A percentile compares a stretch with the other conserved stretches of the same genome.
phyloP scores from a whole-genome alignment of 2,329 filamentous ascomycete genomes.

The Hortaea werneckii region DNA sequence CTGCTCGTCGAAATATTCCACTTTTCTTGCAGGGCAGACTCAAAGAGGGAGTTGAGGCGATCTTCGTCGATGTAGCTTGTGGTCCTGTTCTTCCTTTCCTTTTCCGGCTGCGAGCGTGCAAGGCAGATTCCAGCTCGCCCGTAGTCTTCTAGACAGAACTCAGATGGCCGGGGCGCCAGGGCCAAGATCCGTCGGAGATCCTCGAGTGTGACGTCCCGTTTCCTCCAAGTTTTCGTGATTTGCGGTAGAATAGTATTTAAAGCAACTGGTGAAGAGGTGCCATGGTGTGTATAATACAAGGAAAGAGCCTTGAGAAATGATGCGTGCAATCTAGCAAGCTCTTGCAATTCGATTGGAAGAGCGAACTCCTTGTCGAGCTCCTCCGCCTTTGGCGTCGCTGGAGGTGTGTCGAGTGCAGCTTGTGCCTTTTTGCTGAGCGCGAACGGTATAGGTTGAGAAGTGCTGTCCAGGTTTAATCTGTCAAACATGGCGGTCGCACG shows the following conservation, averaged over 20 bases:
- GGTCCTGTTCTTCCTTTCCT: slow-evolving; percentile 10
- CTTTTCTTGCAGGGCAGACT: slow-evolving; percentile 34
- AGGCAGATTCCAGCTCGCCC: slow-evolving; percentile 22
- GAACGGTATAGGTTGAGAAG: slow-evolving; percentile 11
- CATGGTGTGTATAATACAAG: slow-evolving; percentile 41
- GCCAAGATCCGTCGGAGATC: slow-evolving; percentile 39
- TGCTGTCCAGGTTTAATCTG: slow-evolving; percentile 20
- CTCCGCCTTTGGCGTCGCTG: slow-evolving; percentile 19
- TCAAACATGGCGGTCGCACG: slow-evolving; percentile 25
- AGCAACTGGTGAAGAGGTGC: slow-evolving; percentile 34
- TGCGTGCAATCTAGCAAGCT: slow-evolving; percentile 35
- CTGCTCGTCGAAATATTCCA: slow-evolving; percentile 33
- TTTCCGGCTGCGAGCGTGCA: slow-evolving; percentile 8
- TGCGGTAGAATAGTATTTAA: slow-evolving; percentile 30
- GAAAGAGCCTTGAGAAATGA: slow-evolving; percentile 41
- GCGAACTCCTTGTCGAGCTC: slow-evolving; percentile 7
- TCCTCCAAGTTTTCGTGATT: slow-evolving; percentile 35
- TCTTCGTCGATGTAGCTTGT: slow-evolving; percentile 21
- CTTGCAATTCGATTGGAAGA: slow-evolving; percentile 33
- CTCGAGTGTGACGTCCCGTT: slow-evolving; percentile 34
- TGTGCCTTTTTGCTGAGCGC: slow-evolving; percentile 10
- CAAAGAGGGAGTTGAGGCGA: slow-evolving; percentile 42
- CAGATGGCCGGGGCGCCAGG: slow-evolving; percentile 22
- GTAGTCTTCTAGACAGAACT: slow-evolving; percentile 19
- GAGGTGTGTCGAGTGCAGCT: slow-evolving; percentile 23